Conservation (phyloP, 108 stramenopile species). For the Fragilaria radians region DNA sequence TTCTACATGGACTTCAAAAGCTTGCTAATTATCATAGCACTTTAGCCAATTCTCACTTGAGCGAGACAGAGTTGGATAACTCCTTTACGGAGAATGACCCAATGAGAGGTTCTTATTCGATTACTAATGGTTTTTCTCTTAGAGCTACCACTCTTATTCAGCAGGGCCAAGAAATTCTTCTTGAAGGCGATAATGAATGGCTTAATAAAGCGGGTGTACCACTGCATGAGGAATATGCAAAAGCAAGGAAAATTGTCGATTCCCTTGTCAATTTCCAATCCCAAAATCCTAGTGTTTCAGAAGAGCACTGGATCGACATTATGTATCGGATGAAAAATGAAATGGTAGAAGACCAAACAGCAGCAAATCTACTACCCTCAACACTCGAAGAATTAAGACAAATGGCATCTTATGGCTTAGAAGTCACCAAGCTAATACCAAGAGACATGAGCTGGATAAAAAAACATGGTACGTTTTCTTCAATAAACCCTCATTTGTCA, state of each 20-base stretch:
- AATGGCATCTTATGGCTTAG: neutral
- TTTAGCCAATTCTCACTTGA: conserved; percentile 12
- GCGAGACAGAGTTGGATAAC: neutral
- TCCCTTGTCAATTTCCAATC: neutral
- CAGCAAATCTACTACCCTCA: neutral
- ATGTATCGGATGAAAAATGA: conserved; percentile 2
- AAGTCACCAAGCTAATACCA: neutral
- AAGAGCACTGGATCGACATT: conserved; percentile 1
- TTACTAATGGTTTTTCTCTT: conserved; percentile 9
- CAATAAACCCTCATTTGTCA: too few species aligned
- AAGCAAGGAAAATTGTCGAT: neutral
- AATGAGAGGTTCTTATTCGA: conserved; percentile 9
- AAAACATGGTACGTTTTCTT: neutral
- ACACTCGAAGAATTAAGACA: neutral
- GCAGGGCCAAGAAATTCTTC: conserved; percentile 15
- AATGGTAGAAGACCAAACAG: neutral
- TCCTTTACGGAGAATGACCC: neutral
- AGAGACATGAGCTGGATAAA: neutral
- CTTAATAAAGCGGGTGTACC: neutral
- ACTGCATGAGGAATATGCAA: neutral
- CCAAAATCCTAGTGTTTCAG: neutral
- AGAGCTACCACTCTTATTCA: conserved; percentile 13
- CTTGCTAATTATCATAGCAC: conserved; percentile 14
- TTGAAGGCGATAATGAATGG: conserved; percentile 5
- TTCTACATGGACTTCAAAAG: conserved; percentile 13